phyloP scores from a whole-genome alignment of 345 rosid species.

The Clarkia xantiana region DNA sequence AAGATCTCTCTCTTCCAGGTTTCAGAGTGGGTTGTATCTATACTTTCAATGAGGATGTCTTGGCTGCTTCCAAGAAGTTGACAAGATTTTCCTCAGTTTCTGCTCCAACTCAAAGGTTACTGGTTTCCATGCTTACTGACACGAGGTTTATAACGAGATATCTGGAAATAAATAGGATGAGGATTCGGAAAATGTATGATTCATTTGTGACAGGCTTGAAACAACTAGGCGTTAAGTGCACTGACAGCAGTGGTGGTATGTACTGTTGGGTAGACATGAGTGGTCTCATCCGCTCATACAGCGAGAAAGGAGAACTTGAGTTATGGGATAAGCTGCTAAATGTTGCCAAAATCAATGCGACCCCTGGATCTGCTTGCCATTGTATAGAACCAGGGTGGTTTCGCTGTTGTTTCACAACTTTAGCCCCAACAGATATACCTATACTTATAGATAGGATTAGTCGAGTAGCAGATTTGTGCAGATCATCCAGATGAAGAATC shows the following conservation, averaged over 20 bases:
- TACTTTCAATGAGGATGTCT: constrained; percentile 51
- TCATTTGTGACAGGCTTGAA: constrained; percentile 50
- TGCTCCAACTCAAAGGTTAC: constrained; percentile 57
- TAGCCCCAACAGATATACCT: constrained; percentile 50
- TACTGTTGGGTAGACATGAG: constrained; percentile 92
- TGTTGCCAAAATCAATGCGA: constrained; percentile 62
- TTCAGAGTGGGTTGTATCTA: constrained; percentile 72
- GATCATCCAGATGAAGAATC: constrained; percentile 19
- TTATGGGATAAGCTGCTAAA: constrained; percentile 40
- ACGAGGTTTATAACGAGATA: constrained; percentile 41
- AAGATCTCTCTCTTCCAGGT: constrained; percentile 78
- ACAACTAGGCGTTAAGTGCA: constrained; percentile 43
- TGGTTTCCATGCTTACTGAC: constrained; percentile 68
- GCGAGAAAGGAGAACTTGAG: constrained; percentile 57
- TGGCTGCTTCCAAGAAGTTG: constrained; percentile 53
- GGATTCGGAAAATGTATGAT: constrained; percentile 30
- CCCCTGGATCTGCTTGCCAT: constrained; percentile 88
- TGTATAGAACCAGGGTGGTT: constrained; percentile 97
- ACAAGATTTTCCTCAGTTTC: constrained; percentile 68
- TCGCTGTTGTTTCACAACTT: constrained; percentile 66
- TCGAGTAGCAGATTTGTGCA: constrained; percentile 32
- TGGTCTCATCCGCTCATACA: constrained; percentile 43
- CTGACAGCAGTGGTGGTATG: constrained; percentile 56
- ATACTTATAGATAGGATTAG: constrained; percentile 42
- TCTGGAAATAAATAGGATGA: constrained; percentile 36